Percentiles rank a stretch among this genome's conserved stretches.
phyloP scores from a whole-genome alignment of 257 asterid genomes.

The Solanum acaule region DNA sequence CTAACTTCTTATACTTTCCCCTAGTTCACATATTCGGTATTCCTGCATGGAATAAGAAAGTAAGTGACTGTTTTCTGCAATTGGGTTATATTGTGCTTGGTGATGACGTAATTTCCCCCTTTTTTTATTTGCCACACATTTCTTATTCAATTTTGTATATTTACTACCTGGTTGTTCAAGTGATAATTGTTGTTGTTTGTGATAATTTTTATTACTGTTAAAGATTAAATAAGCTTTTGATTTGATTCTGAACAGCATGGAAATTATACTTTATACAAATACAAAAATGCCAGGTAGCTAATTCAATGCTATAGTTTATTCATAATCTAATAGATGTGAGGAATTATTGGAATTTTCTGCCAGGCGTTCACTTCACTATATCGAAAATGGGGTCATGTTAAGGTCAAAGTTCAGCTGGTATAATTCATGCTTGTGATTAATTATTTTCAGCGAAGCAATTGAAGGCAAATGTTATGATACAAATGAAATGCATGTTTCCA shows the following conservation, averaged over 20 bases:
- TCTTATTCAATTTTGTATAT: background rate
- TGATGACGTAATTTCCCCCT: background rate
- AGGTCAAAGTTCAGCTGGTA: background rate
- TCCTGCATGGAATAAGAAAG: background rate
- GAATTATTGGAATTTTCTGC: background rate
- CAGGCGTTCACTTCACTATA: background rate
- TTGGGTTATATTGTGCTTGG: background rate
- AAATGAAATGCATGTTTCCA: background rate
- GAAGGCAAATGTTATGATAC: background rate
- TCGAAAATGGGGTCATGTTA: background rate
- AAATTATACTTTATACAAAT: background rate
- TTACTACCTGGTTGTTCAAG: background rate
- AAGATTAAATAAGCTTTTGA: background rate
- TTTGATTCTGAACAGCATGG: background rate
- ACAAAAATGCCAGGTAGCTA: background rate
- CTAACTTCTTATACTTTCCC: background rate
- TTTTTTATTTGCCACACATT: background rate
- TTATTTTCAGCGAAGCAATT: background rate
- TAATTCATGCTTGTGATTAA: background rate
- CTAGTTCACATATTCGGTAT: background rate
- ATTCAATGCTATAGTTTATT: background rate
- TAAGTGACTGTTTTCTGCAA: background rate
- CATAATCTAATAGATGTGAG: background rate
- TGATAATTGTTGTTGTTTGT: background rate
- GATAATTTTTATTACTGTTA: background rate